phyloP scores from a whole-genome alignment of 352 stramenopile genomes.

The Globisporangium rhizosaccharum region DNA sequence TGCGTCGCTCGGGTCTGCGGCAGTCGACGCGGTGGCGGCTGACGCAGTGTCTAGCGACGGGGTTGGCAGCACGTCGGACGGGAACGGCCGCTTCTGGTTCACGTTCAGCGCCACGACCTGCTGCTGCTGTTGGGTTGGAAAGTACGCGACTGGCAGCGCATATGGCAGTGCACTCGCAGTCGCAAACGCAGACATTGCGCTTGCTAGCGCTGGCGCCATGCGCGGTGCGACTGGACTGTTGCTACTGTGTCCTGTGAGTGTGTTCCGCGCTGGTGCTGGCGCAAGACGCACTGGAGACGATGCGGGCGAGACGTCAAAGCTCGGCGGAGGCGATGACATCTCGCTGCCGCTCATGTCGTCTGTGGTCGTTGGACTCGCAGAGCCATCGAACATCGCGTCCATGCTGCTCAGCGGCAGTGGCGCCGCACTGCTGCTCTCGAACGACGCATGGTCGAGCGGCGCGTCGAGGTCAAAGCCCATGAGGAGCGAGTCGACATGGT shows the following conservation, averaged over 20 bases:
- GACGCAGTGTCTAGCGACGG: constrained; percentile 1
- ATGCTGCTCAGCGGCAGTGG: background rate
- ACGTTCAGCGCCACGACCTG: constrained; percentile 19
- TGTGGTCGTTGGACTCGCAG: constrained; percentile 27
- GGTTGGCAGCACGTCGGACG: constrained; percentile 34
- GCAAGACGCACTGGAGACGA: constrained; percentile 13
- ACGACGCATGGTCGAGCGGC: constrained; percentile 15
- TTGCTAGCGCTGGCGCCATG: constrained; percentile 1
- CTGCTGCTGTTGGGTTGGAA: constrained; percentile 18
- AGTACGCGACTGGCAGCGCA: constrained; percentile 60
- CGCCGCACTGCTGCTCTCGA: constrained; percentile 5
- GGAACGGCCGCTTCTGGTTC: constrained; percentile 53
- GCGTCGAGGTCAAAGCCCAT: constrained; percentile 25
- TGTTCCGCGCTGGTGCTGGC: constrained; percentile 6
- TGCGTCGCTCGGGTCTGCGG: constrained; percentile 9
- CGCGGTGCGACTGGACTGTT: background rate
- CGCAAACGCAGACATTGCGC: constrained; percentile 12
- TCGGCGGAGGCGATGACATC: constrained; percentile 36
- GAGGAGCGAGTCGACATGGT: constrained; percentile 39
- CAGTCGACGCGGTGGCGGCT: constrained; percentile 2
- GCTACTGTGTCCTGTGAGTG: background rate
- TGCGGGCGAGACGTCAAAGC: constrained; percentile 21
- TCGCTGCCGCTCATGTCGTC: constrained; percentile 52
- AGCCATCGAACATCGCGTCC: constrained; percentile 12
- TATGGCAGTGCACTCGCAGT: constrained; percentile 31